Evolutionary conservation across 345 rosid genomes (phyloP).

Genomic region (Microthlaspi erraticum): DNA sequence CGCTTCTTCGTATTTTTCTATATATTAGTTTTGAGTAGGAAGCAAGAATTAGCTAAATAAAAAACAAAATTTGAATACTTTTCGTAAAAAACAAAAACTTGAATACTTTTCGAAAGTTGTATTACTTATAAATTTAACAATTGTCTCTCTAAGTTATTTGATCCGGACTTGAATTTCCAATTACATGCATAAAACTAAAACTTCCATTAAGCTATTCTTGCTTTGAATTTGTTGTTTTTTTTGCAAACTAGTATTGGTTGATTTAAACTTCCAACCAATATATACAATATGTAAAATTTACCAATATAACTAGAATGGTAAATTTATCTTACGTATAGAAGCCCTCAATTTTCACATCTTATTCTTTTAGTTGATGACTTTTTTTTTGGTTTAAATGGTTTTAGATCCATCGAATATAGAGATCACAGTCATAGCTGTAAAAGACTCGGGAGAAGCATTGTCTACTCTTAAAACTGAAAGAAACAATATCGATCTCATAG

Average conservation of each 20-base stretch:
- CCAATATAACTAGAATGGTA: too few relatives aligned
- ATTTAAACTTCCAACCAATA: neutral
- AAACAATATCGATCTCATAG: conserved; percentile 54
- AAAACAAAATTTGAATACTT: too few relatives aligned
- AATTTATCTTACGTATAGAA: too few relatives aligned
- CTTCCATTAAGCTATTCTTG: neutral
- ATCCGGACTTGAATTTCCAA: neutral
- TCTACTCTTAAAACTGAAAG: conserved; percentile 46
- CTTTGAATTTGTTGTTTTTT: neutral
- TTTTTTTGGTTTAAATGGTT: conserved; percentile 20
- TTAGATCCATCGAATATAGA: conserved; percentile 38
- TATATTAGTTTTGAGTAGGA: neutral
- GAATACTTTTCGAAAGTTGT: neutral
- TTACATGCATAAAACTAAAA: conserved; percentile 11
- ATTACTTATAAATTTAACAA: neutral
- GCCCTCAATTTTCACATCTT: neutral
- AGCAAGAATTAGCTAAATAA: neutral
- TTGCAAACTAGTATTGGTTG: neutral
- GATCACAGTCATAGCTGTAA: conserved; percentile 50
- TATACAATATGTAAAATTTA: too few relatives aligned
- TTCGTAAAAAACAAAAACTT: too few relatives aligned
- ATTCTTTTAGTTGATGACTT: neutral
- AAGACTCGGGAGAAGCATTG: conserved; percentile 54
- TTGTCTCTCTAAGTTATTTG: neutral
- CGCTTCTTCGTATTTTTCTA: neutral